A percentile compares a stretch with the other conserved stretches of the same genome.
phyloP scores from a whole-genome alignment of 2,329 filamentous ascomycete genomes.

The Metarhizium humberi region DNA sequence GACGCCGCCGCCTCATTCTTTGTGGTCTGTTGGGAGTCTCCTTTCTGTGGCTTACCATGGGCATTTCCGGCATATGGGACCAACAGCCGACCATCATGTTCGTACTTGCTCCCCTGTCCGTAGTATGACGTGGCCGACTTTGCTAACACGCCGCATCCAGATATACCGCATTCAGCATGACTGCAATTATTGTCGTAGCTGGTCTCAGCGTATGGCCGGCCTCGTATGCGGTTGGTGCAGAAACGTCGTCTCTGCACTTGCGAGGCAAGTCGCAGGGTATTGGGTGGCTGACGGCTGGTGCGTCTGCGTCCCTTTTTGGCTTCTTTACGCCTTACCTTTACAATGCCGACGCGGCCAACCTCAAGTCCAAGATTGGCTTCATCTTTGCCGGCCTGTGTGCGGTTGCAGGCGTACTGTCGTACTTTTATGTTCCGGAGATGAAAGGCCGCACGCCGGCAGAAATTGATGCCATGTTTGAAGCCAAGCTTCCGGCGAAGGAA shows the following conservation, averaged over 20 bases:
- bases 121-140: neutral
- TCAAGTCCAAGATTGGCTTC: slow-evolving; percentile 32
- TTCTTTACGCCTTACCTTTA: slow-evolving; percentile 38
- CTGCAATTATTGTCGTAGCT: slow-evolving; percentile 32
- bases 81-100: slow-evolving; percentile 23
- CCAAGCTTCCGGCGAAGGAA: slow-evolving; percentile 13
- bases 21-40: slow-evolving; percentile 21
- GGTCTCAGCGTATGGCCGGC: slow-evolving; percentile 33
- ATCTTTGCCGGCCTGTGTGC: slow-evolving; percentile 28
- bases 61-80: slow-evolving; percentile 34
- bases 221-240: slow-evolving; percentile 30
- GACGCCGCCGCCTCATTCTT: slow-evolving; percentile 29
- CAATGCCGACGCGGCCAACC: slow-evolving; percentile 22
- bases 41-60: slow-evolving; percentile 34
- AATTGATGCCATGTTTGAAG: slow-evolving; percentile 33
- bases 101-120: slow-evolving; percentile 8
- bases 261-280: slow-evolving; percentile 34
- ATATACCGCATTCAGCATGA: slow-evolving; percentile 25
- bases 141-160: slow-evolving; percentile 4
- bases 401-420: slow-evolving; percentile 26
- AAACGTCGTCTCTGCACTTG: slow-evolving; percentile 32
- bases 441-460: slow-evolving; percentile 35
- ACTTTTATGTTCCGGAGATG: slow-evolving; percentile 41
- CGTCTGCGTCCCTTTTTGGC: slow-evolving; percentile 31
- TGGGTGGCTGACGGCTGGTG: slow-evolving; percentile 30